These are phyloP conservation scores for Euphorbia schlechtendalii DNA, from an alignment of 441 rosid genomes.

Conservation along the genomic window DNA sequence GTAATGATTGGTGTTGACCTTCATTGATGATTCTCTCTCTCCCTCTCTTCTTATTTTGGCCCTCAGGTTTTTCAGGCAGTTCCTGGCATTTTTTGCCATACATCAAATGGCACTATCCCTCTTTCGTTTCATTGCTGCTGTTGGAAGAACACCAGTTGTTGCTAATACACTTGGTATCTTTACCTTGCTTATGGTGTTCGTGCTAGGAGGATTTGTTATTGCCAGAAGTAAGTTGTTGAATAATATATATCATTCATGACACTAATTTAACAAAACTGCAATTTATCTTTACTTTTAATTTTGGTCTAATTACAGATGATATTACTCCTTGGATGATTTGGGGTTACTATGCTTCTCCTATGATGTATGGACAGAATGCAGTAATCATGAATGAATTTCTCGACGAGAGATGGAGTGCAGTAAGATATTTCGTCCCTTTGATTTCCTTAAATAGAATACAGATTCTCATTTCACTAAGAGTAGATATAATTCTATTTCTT, in stretches of 20 bases:
- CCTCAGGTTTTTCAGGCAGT: slow-evolving; percentile 73
- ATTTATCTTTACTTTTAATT: background rate
- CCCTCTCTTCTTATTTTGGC: too few relatives aligned
- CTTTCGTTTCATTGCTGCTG: slow-evolving; percentile 76
- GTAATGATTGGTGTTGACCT: background rate
- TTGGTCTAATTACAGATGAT: slow-evolving; percentile 41
- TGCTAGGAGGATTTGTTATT: slow-evolving; percentile 84
- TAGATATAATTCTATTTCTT: background rate
- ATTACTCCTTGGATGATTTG: slow-evolving; percentile 71
- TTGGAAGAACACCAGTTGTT: slow-evolving; percentile 75
- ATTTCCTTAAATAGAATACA: background rate
- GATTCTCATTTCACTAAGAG: background rate
- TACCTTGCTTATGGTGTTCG: slow-evolving; percentile 58
- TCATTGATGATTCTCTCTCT: too few relatives aligned
- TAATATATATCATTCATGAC: background rate
- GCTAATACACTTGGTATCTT: slow-evolving; percentile 61
- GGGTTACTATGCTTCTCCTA: slow-evolving; percentile 81
- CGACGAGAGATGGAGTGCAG: slow-evolving; percentile 70
- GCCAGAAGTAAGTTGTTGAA: slow-evolving; percentile 47
- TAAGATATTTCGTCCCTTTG: slow-evolving; percentile 28
- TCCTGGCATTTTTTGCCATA: slow-evolving; percentile 55
- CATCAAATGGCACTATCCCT: slow-evolving; percentile 89
- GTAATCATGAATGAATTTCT: slow-evolving; percentile 81
- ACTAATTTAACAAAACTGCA: background rate
- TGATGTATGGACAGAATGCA: slow-evolving; percentile 97